Evolutionary conservation across 106 monocot species (phyloP), one percentile per base, ranked within the genome.

Genomic region (Dendrobium catenatum): DNA sequence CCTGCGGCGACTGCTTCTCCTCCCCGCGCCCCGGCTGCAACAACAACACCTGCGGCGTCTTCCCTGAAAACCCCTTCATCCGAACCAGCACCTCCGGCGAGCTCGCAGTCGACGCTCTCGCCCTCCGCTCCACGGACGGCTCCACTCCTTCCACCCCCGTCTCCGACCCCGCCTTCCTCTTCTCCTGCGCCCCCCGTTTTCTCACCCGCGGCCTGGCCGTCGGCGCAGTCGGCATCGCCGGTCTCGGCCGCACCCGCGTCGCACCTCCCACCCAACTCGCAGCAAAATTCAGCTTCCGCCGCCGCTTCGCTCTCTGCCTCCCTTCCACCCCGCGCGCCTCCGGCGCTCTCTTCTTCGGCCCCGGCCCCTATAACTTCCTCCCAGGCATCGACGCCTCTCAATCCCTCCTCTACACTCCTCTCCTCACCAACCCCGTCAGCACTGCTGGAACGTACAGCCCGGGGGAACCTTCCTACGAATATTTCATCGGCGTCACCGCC

Each of bases 291-390:
- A 59, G 86, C 66, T 79, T 91, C 77, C 81, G 66, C 19, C 87
- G 81, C 20, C 82, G 80, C 74, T 94, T 94, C 76, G 94, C 94
- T 0, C 26, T 91, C 33, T 94, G 94, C 78, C 91, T 94, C 64
- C 46, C 89, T 3, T 64, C 85, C 20, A 55, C 83, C 0, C 13
- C 68, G 4, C 49, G 80, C 2, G 15, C 64, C 4, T 77, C 68
- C 49, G 93, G 93, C 40, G 87, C 85, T 48, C 77, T 89, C 20
- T 91, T 95, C 93, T 87, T 93, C 72, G 95, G 95, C 66, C 85
- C 82, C 76, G 85, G 80, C 44, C 93, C 93, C 6, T 95, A 93
- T 73, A 55, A 6, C 24, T 72, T 95, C 58, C 86, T 86, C 9
- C 93, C 87, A 7, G 67, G 61, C 51, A n/a, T 86, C n/a, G 85